phyloP scores from a whole-genome alignment of 2,329 filamentous ascomycete species.

The Fusarium anguioides region DNA sequence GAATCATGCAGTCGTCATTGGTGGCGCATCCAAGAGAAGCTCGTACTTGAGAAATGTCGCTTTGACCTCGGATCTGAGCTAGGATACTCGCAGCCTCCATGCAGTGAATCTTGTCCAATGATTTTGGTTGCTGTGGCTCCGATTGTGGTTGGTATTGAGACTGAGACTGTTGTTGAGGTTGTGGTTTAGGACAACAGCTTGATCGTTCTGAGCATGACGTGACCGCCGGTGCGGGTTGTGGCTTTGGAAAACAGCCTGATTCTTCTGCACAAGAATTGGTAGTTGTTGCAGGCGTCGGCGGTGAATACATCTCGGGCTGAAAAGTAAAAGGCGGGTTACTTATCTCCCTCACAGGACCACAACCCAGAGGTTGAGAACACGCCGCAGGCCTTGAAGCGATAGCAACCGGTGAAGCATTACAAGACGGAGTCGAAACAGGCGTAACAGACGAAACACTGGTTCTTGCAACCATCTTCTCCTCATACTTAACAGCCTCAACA shows the following conservation, averaged over 20 bases:
- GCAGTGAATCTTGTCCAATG: constrained; percentile 41
- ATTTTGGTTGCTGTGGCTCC: background rate
- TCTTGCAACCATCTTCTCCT: background rate
- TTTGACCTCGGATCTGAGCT: constrained; percentile 53
- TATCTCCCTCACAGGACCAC: background rate
- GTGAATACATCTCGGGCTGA: background rate
- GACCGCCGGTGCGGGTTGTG: too few species aligned
- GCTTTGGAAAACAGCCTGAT: constrained; percentile 7
- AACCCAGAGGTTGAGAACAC: background rate
- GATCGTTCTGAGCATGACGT: background rate
- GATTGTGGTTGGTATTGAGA: background rate
- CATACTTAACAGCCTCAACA: constrained; percentile 17
- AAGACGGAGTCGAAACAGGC: constrained; percentile 19
- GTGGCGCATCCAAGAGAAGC: constrained; percentile 46
- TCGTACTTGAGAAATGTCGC: constrained; percentile 44
- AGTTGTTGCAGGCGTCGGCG: background rate
- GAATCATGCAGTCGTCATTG: constrained; percentile 47
- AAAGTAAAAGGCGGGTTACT: background rate
- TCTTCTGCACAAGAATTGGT: background rate
- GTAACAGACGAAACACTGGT: background rate
- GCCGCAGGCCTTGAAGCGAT: constrained; percentile 1
- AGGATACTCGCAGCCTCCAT: constrained; percentile 50
- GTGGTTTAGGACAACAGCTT: constrained; percentile 11
- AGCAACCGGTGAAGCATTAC: constrained; percentile 11
- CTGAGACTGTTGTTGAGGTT: background rate